phyloP scores from a whole-genome alignment of 495 filamentous ascomycete genomes.

The Aspergillus bridgeri region DNA sequence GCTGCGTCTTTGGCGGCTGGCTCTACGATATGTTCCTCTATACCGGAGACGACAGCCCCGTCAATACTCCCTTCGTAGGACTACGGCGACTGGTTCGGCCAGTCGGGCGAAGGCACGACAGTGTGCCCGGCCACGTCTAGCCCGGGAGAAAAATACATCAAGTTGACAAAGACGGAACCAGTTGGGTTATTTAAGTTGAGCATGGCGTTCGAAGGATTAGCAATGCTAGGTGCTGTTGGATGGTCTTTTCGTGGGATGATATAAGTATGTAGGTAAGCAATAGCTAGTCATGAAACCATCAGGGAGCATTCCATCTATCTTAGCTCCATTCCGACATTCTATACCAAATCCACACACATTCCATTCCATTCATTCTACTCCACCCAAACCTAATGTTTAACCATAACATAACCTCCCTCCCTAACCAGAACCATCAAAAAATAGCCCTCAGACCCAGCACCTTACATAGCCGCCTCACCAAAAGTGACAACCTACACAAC shows the following conservation, averaged over 20 bases:
- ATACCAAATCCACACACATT: background rate
- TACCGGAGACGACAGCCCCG: constrained; percentile 50
- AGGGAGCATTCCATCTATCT: too few species aligned
- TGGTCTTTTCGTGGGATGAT: too few species aligned
- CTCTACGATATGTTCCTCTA: constrained; percentile 61
- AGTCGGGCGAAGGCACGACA: constrained; percentile 8
- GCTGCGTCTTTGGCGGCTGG: constrained; percentile 57
- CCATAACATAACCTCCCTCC: too few species aligned
- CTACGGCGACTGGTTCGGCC: constrained; percentile 41
- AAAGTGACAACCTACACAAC: too few species aligned
- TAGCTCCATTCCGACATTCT: background rate
- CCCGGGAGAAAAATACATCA: background rate
- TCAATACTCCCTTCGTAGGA: constrained; percentile 57
- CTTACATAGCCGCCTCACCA: too few species aligned
- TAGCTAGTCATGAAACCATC: too few species aligned
- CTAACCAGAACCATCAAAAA: background rate
- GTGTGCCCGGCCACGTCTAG: constrained; percentile 24
- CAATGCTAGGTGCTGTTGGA: background rate
- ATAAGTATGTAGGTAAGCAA: too few species aligned
- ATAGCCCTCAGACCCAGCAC: too few species aligned
- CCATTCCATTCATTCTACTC: background rate
- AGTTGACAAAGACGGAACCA: background rate
- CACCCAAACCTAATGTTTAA: too few species aligned
- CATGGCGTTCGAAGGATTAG: background rate
- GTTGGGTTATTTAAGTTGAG: background rate